A percentile compares a stretch with the other conserved stretches of the same genome.
Conservation (phyloP, 495 filamentous ascomycete species). For the Hyaloscypha hepaticicola region DNA sequence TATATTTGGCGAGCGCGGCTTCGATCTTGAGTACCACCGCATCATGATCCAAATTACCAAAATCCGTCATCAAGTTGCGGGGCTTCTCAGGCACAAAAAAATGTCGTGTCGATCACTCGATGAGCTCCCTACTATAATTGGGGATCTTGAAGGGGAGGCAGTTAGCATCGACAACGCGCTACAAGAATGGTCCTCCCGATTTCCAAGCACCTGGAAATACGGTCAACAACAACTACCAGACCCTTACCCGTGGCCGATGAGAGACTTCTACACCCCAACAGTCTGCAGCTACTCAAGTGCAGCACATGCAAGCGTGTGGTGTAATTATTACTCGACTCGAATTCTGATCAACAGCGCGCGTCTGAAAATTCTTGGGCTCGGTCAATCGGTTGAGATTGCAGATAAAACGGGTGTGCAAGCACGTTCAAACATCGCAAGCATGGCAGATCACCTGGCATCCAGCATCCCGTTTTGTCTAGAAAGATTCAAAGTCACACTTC, state of each 20-base stretch:
- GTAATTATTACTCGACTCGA: slow-evolving; percentile 22
- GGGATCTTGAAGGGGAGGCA: slow-evolving; percentile 24
- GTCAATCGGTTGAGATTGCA: not conserved
- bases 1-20: slow-evolving; percentile 27
- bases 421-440: not conserved
- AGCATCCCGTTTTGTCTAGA: slow-evolving; percentile 22
- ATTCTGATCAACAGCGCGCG: slow-evolving; percentile 32
- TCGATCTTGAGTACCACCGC: slow-evolving; percentile 29
- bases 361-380: slow-evolving; percentile 21
- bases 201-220: slow-evolving; percentile 24
- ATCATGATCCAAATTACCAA: slow-evolving; percentile 23
- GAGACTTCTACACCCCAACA: slow-evolving; percentile 11
- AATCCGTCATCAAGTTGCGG: not conserved
- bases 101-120: not conserved
- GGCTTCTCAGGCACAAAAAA: not conserved
- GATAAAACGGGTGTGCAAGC: not conserved
- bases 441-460: slow-evolving; percentile 17
- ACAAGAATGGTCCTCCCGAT: slow-evolving; percentile 17
- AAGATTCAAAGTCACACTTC: slow-evolving; percentile 6
- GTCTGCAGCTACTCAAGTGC: slow-evolving; percentile 28
- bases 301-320: slow-evolving; percentile 28
- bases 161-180: slow-evolving; percentile 23
- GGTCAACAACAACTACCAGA: slow-evolving; percentile 14
- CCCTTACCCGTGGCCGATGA: not conserved
- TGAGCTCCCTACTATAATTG: not conserved